A percentile compares a stretch with the other conserved stretches of the same genome.
Conservation (phyloP, 768 basidiomycete genomes). For the Boletus vermiculosoides region DNA sequence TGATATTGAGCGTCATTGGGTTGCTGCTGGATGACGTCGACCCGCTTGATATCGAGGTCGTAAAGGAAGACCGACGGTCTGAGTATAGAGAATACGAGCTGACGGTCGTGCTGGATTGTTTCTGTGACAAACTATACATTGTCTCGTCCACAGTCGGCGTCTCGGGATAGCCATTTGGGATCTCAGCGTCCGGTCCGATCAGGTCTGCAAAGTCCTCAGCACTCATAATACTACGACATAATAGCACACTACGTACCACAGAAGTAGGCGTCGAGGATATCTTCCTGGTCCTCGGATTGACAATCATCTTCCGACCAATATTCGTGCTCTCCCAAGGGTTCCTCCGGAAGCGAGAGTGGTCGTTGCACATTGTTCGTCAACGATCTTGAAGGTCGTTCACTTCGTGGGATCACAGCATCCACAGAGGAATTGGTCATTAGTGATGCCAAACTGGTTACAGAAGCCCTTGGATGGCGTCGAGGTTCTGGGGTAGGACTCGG, state of each 20-base stretch:
- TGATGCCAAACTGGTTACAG: conserved; percentile 55
- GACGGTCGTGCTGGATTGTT: conserved; percentile 7
- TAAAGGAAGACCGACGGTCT: conserved; percentile 27
- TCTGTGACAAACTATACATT: conserved; percentile 6
- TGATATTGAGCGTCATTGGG: conserved; percentile 47
- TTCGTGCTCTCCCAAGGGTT: conserved; percentile 19
- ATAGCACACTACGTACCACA: conserved; percentile 27
- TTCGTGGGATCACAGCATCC: conserved; percentile 53
- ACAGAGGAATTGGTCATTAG: conserved; percentile 56
- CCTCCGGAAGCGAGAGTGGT: conserved; percentile 16
- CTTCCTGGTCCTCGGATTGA: conserved; percentile 29
- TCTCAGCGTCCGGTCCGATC: conserved; percentile 17
- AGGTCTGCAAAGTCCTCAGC: conserved; percentile 21
- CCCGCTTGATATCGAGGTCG: conserved; percentile 39
- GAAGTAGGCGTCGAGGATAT: conserved; percentile 45
- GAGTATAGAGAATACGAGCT: conserved; percentile 11
- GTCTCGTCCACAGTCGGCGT: conserved; percentile 20
- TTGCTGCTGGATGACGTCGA: conserved; percentile 32
- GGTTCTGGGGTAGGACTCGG: conserved; percentile 21
- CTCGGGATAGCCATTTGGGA: conserved; percentile 15
- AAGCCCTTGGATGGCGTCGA: conserved; percentile 32
- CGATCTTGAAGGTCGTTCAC: conserved; percentile 16
- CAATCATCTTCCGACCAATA: conserved; percentile 25
- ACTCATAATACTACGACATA: neutral
- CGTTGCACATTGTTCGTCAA: conserved; percentile 11